Evolutionary conservation across 768 basidiomycete genomes (phyloP), one percentile per base, ranked within the genome.

Genomic region (Leccinum boreale): DNA sequence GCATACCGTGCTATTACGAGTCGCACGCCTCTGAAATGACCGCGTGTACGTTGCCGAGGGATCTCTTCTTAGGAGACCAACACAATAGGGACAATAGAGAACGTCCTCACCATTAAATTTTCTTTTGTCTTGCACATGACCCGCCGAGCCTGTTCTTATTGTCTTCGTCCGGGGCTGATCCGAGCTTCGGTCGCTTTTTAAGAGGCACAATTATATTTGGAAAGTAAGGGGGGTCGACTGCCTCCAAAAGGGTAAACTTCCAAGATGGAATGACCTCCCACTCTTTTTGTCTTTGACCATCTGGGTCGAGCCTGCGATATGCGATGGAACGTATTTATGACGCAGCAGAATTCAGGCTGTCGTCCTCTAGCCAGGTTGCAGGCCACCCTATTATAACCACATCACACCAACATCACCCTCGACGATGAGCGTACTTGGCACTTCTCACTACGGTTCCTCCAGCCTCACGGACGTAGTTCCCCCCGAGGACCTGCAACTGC

Each of bases 251-350:
- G 1, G 42, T 9, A 12, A 2, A 24, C 5, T 3, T 19, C 4
- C 15, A 4, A 24, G 36, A 49, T 56, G n/a, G 11, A 44, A 45
- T 50, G 50, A 45, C 46, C 35, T 52, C 29, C 33, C 53, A 23
- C 50, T 55, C 65, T 69, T 71, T 71, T 71, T 71, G 70, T 71
- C 60, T 70, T 71, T 44, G 54, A 73, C 69, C 57, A 57, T 62
- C 65, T 61, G 15, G 56, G 63, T 6, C 52, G 49, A 56, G 36
- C 28, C 55, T 50, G 29, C 50, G 17, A 56, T 39, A 45, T 29
- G 35, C 52, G 39, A 60, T 58, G 67, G 15, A 57, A 17, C 60
- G 62, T 67, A 70, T 70, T 63, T 70, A 70, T 70, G 58, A 65
- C 29, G 24, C 26, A 5, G 42, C 8, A n/a, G 28, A 28, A 28